Evolutionary conservation across 129 eudicot genomes (phyloP), one percentile per base, ranked within the genome.

Genomic region (Pseudognaphalium luteoalbum): DNA sequence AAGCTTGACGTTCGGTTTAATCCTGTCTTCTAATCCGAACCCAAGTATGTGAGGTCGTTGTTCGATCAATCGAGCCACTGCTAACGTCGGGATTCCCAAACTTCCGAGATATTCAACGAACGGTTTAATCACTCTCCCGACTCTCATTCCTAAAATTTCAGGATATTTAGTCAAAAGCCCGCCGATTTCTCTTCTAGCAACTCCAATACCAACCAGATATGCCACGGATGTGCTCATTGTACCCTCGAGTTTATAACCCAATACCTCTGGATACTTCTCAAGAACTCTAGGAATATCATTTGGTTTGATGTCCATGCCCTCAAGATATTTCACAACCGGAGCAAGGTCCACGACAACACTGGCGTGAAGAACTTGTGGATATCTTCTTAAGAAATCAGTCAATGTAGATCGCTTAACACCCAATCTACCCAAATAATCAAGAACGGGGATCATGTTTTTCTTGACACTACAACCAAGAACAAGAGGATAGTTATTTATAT

Each of bases 181-280:
- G 15, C 97, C 99, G 50, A 94, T 86, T 84, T 94, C 99, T 81
- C 97, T 83, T 85, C 96, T 91, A 35, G 96, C 86, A 56, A 94
- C 97, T 34, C 99, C 99, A 73, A 94, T 89, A 21, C 95, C 97
- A 44, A 94, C 96, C 80, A 94, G 81, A 84, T 91, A 94, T 67
- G 99, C 99, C 47, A 94, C 99, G 0, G 99, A 94, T 17, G 99
- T 94, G 70, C 99, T 94, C 99, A 94, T 94, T 17, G 99, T 94
- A 20, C 99, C 99, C 82, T 94, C 99, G 33, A 94, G 97, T 83
- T 91, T 94, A 63, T 91, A 94, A 37, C 99, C 99, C 82, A 94
- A 77, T 5, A 91, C 93, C 80, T 94, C 99, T 0, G 99, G 99
- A 68, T 91, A 94, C 80, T 72, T 91, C 87, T 91, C 97, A 19